Conservation (phyloP, 192 early-diverging fungal genomes). For the Podochytrium sp. region DNA sequence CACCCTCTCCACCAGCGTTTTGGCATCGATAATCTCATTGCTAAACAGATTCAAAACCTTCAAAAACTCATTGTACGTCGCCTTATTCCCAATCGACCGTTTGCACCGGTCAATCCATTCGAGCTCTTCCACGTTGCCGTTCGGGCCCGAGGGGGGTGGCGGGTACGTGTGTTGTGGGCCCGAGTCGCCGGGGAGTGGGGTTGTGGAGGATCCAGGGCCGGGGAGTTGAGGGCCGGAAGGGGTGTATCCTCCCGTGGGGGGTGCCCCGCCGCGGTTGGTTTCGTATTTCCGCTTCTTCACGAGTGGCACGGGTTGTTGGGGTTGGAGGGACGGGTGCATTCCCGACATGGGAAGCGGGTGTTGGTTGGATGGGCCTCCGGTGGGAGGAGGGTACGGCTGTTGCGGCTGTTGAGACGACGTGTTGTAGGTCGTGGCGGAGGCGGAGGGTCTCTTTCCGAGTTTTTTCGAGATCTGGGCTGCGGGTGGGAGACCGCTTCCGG, state of each 20-base stretch:
- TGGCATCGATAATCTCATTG: conserved; percentile 88
- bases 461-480: neutral
- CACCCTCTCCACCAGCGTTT: conserved; percentile 82
- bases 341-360: no score
- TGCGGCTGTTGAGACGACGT: neutral
- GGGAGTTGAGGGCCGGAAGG: conserved; percentile 11
- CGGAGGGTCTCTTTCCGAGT: conserved; percentile 14
- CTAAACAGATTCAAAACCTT: conserved; percentile 94
- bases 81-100: conserved; percentile 81
- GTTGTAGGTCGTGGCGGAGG: neutral
- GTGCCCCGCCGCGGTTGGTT: neutral
- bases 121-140: conserved; percentile 72
- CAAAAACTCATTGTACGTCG: conserved; percentile 93
- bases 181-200: conserved; percentile 14
- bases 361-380: neutral
- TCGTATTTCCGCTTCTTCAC: conserved; percentile 42
- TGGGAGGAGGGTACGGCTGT: neutral
- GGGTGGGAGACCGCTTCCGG: neutral
- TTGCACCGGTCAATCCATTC: conserved; percentile 95
- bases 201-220: neutral
- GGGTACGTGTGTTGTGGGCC: neutral
- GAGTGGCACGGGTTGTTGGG: conserved; percentile 17
- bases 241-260: conserved; percentile 11
- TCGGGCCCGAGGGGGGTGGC: conserved; percentile 1
- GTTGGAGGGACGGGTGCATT: no score